Base-by-base conservation (phyloP, 805 yeast species). In the Ogataea nonfermentans region DNA sequence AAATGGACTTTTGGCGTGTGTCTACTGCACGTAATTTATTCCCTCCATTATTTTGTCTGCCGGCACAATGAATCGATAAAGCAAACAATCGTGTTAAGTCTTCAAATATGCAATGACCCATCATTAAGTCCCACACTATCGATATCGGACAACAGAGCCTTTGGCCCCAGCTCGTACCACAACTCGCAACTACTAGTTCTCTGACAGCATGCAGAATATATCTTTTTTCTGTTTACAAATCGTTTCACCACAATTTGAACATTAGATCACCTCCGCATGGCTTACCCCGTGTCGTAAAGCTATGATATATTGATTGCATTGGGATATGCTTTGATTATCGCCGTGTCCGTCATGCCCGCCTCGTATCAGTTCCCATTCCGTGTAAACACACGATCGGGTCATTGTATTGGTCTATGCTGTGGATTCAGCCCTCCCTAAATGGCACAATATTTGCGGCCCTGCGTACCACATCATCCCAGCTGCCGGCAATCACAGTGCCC, bases 11-110 rank as follows among this genome's bases (percentile, higher is more conserved):
- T 32, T 24, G 28, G 35, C 16, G 30, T 32, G 36, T 14, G 28
- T 20, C 14, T 9, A 7, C 31, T 37, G 41, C 41, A 37, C 15
- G 41, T 37, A 32, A 37, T 37, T 32, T 37, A 23, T 37, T 37
- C 36, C 32, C 25, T 37, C 17, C 10, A 37, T 31, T 20, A 24
- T 30, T 13, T 17, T 20, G 14, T 11, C 20, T 14, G 9, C 9
- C 31, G 19, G 35, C 30, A 30, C 35, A 37, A 37, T 37, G 31
- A 12, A 24, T 20, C 20, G 35, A 30, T 14, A 37, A 24, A 19
- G 22, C 22, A 19, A 8, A 19, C 22, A 19, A 19, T 19, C 8
- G 8, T 13, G 9, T 16, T 6, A 31, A n/a, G 17, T 24, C 13
- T 20, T 20, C 34, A 20, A 22, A 4, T 20, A 12, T 22, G 34